These are phyloP conservation scores for Hydrangea macrophylla DNA, from an alignment of 148 eudicot species.

Conservation along the genomic window DNA sequence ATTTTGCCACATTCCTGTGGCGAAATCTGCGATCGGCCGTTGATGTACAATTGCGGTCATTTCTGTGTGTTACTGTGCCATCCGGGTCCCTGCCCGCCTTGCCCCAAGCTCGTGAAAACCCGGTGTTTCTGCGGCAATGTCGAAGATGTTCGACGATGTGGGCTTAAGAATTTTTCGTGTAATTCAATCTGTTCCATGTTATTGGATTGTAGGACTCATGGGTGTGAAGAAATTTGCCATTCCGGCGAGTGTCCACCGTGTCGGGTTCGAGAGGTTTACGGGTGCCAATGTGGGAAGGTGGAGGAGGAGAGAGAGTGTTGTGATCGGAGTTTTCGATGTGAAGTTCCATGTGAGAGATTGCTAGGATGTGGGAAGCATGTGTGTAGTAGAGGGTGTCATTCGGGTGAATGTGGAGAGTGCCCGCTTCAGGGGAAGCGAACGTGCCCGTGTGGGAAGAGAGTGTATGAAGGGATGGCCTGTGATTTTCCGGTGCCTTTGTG, in stretches of 20 bases:
- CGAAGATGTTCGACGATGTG: constrained; percentile 83
- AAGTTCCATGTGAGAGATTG: constrained; percentile 41
- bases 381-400: constrained; percentile 83
- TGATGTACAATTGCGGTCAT: constrained; percentile 78
- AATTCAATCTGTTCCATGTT: constrained; percentile 41
- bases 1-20: constrained; percentile 95
- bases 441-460: constrained; percentile 89
- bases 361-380: constrained; percentile 84
- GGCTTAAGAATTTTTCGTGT: constrained; percentile 91
- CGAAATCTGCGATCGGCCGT: constrained; percentile 65
- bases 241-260: constrained; percentile 82
- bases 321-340: constrained; percentile 68
- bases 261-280: constrained; percentile 50
- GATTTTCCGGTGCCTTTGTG: constrained; percentile 75
- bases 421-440: constrained; percentile 79
- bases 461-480: constrained; percentile 88
- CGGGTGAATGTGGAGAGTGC: constrained; percentile 75
- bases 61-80: constrained; percentile 77
- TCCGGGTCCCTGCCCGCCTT: constrained; percentile 94
- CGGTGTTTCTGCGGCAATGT: constrained; percentile 70
- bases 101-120: constrained; percentile 74
- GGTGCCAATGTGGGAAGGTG: constrained; percentile 77
- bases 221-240: constrained; percentile 75
- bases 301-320: constrained; percentile 74
- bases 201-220: constrained; percentile 66